phyloP scores from a whole-genome alignment of 2,329 filamentous ascomycete genomes.

The Nannizzia gypsea region DNA sequence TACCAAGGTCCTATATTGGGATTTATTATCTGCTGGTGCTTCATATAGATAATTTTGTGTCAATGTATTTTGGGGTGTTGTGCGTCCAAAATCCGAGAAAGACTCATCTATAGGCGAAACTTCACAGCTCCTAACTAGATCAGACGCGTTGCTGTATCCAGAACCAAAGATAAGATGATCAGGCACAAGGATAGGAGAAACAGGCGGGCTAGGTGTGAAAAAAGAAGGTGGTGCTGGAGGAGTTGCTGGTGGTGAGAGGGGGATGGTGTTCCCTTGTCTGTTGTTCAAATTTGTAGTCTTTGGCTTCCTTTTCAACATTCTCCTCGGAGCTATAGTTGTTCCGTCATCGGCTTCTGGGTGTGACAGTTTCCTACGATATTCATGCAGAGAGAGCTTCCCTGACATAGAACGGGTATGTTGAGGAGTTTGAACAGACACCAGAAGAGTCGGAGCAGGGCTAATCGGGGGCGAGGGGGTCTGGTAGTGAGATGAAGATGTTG shows the following conservation, averaged over 20 bases:
- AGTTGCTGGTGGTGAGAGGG: slow-evolving; percentile 13
- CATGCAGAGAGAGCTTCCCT: slow-evolving; percentile 13
- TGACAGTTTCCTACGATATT: slow-evolving; percentile 15
- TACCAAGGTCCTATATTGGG: slow-evolving; percentile 9
- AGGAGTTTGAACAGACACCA: slow-evolving; percentile 9
- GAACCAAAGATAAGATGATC: neutral
- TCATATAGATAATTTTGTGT: neutral
- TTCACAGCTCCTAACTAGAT: neutral
- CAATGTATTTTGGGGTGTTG: neutral
- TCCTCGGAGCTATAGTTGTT: slow-evolving; percentile 6
- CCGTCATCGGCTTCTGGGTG: slow-evolving; percentile 3
- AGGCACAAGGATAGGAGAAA: neutral
- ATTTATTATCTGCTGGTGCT: neutral
- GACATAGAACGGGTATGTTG: slow-evolving; percentile 1
- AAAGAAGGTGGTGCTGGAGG: slow-evolving; percentile 4
- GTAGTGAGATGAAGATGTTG: slow-evolving; percentile 3
- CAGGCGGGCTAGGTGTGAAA: neutral
- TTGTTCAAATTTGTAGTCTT: slow-evolving; percentile 14
- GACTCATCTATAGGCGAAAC: neutral
- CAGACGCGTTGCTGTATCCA: neutral
- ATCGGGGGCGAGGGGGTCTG: slow-evolving; percentile 11
- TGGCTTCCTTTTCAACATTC: slow-evolving; percentile 14
- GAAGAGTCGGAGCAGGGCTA: slow-evolving; percentile 12
- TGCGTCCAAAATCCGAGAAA: neutral
- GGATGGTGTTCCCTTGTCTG: slow-evolving; percentile 6